phyloP scores from a whole-genome alignment of 2,329 filamentous ascomycete species.

The Scleromitrula shiraiana region DNA sequence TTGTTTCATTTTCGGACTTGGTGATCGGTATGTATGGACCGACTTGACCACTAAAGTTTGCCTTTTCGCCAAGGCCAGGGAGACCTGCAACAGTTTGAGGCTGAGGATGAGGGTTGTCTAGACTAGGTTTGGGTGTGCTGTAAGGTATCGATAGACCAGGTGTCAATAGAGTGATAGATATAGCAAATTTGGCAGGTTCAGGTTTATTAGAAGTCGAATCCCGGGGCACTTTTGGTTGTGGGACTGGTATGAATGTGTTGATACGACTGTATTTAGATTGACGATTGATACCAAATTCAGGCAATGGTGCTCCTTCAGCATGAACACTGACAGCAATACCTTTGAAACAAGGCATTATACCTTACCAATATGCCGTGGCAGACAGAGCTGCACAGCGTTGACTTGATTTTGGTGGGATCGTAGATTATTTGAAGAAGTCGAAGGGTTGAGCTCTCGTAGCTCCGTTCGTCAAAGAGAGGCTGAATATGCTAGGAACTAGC shows the following conservation, averaged over 20 bases:
- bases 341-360: slow-evolving; percentile 88
- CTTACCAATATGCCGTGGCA: slow-evolving; percentile 15
- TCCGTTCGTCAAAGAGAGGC: slow-evolving; percentile 8
- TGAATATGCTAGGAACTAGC: too few relatives aligned
- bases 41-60: slow-evolving; percentile 49
- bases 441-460: slow-evolving; percentile 6
- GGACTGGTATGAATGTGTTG: slow-evolving; percentile 94
- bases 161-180: slow-evolving; percentile 92
- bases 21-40: slow-evolving; percentile 88
- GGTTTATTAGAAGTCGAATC: slow-evolving; percentile 62
- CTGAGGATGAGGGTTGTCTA: slow-evolving; percentile 70
- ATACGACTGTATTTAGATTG: slow-evolving; percentile 87
- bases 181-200: slow-evolving; percentile 92
- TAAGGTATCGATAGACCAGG: slow-evolving; percentile 85
- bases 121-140: slow-evolving; percentile 74
- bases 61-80: slow-evolving; percentile 45
- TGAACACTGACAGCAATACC: slow-evolving; percentile 98
- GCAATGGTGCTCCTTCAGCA: slow-evolving; percentile 67
- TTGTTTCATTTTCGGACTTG: slow-evolving; percentile 88
- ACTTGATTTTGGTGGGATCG: slow-evolving; percentile 7
- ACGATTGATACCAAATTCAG: slow-evolving; percentile 91
- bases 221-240: slow-evolving; percentile 67
- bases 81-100: slow-evolving; percentile 73
- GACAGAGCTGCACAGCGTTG: slow-evolving; percentile 22
- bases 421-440: neutral